Conservation (phyloP, 495 filamentous ascomycete species). For the Penicillium argentinense region DNA sequence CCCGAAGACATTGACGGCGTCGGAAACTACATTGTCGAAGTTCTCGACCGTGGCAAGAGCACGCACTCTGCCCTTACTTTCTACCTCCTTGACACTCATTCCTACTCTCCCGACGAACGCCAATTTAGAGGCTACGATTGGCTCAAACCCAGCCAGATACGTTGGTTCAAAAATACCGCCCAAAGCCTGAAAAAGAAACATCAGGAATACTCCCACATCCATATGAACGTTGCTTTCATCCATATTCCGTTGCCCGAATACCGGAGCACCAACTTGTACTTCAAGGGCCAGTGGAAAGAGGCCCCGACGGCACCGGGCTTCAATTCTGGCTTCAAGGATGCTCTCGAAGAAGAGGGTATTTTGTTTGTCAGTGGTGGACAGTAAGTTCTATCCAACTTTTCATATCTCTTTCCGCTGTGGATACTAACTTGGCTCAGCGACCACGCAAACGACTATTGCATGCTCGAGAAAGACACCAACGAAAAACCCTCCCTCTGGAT, state of each 20-base stretch:
- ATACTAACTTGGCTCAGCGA: constrained; percentile 52
- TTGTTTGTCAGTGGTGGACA: constrained; percentile 89
- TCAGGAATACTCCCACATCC: constrained; percentile 81
- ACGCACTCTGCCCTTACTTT: constrained; percentile 87
- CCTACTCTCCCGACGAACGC: constrained; percentile 86
- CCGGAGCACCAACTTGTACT: constrained; percentile 45
- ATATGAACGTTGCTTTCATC: constrained; percentile 96
- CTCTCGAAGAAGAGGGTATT: constrained; percentile 78
- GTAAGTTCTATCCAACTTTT: constrained; percentile 47
- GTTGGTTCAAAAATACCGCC: constrained; percentile 84
- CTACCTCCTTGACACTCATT: constrained; percentile 91
- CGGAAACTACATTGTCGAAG: constrained; percentile 92
- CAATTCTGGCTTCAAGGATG: constrained; percentile 86
- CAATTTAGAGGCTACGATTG: constrained; percentile 90
- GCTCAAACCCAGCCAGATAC: constrained; percentile 90
- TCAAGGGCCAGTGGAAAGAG: constrained; percentile 70
- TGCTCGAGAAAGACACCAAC: constrained; percentile 51
- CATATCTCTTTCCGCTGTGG: background rate
- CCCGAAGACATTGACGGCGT: constrained; percentile 82
- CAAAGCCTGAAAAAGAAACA: constrained; percentile 67
- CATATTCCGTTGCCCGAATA: constrained; percentile 97
- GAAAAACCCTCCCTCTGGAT: constrained; percentile 83
- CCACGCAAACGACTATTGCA: constrained; percentile 96
- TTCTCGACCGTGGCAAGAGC: constrained; percentile 74
- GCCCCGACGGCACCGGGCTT: constrained; percentile 78